These are phyloP conservation scores for Cardamine chenopodiifolia DNA, from an alignment of 345 rosid species.

Conservation along the genomic window DNA sequence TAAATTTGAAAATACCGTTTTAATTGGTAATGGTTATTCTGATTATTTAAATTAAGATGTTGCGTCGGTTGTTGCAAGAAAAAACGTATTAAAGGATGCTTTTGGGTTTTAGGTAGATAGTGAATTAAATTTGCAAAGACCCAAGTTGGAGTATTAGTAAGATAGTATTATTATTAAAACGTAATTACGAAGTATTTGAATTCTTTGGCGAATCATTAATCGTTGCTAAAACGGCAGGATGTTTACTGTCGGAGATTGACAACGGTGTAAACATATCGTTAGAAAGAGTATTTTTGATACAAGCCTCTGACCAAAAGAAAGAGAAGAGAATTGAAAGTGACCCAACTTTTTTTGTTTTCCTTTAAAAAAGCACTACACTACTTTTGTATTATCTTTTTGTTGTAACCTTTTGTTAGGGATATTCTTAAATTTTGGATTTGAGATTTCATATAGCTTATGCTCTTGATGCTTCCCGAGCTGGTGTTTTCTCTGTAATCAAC, in stretches of 20 bases:
- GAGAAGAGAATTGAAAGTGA: too few species aligned
- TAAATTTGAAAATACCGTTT: not conserved
- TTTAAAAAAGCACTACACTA: not conserved
- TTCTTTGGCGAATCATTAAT: not conserved
- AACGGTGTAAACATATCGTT: slow-evolving; percentile 8
- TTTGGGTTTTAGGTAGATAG: slow-evolving; percentile 17
- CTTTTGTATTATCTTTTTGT: slow-evolving; percentile 31
- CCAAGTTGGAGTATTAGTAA: not conserved
- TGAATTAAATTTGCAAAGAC: slow-evolving; percentile 19
- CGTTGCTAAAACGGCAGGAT: slow-evolving; percentile 14
- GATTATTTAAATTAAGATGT: not conserved
- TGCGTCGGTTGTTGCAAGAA: slow-evolving; percentile 18
- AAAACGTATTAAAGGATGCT: not conserved
- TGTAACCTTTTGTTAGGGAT: slow-evolving; percentile 26
- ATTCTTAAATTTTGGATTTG: slow-evolving; percentile 17
- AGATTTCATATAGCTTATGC: slow-evolving; percentile 5
- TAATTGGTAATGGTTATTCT: not conserved
- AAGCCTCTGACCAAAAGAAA: too few species aligned
- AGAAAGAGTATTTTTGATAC: too few species aligned
- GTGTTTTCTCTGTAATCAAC: not conserved
- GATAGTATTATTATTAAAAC: not conserved
- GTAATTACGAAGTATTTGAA: not conserved
- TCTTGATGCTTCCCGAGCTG: not conserved
- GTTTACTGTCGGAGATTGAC: not conserved
- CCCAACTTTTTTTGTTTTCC: not conserved